Percentiles rank a stretch among this genome's conserved stretches.
Conservation (phyloP, 805 yeast genomes). For the Pichia eremophila region DNA sequence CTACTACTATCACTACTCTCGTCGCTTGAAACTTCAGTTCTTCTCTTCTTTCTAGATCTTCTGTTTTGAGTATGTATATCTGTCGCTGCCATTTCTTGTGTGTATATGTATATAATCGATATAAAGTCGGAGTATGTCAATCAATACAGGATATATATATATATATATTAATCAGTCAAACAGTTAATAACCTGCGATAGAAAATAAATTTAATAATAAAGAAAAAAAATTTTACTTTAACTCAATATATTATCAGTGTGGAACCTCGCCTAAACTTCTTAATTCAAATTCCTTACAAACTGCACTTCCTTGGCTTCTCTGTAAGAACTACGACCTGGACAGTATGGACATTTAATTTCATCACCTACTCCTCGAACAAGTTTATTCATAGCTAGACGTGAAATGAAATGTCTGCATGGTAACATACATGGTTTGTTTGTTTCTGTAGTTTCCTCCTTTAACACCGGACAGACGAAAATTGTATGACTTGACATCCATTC, state of each 20-base stretch:
- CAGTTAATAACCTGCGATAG: no score
- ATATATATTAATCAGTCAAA: no score
- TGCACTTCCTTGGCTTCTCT: conserved; percentile 1
- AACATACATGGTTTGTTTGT: conserved; percentile 45
- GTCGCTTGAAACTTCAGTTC: conserved; percentile 55
- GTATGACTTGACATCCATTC: conserved; percentile 20
- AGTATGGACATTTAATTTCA: conserved; percentile 58
- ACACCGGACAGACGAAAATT: conserved; percentile 59
- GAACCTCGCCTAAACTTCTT: neutral
- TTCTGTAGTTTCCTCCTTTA: conserved; percentile 52
- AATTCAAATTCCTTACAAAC: neutral
- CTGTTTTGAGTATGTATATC: conserved; percentile 10
- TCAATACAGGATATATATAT: no score
- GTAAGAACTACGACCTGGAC: conserved; percentile 39
- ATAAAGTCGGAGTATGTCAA: no score
- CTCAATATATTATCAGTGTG: no score
- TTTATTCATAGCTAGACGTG: conserved; percentile 42
- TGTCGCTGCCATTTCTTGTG: neutral
- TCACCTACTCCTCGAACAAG: conserved; percentile 27
- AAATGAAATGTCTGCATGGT: conserved; percentile 39
- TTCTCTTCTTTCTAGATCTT: conserved; percentile 68
- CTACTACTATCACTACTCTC: conserved; percentile 19
- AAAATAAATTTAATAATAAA: no score
- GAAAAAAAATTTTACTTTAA: no score
- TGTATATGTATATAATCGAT: neutral